Percentiles rank a stretch among this genome's conserved stretches.
Evolutionary conservation across 2,329 filamentous ascomycete genomes (phyloP).

Genomic region (Ustulina deusta): DNA sequence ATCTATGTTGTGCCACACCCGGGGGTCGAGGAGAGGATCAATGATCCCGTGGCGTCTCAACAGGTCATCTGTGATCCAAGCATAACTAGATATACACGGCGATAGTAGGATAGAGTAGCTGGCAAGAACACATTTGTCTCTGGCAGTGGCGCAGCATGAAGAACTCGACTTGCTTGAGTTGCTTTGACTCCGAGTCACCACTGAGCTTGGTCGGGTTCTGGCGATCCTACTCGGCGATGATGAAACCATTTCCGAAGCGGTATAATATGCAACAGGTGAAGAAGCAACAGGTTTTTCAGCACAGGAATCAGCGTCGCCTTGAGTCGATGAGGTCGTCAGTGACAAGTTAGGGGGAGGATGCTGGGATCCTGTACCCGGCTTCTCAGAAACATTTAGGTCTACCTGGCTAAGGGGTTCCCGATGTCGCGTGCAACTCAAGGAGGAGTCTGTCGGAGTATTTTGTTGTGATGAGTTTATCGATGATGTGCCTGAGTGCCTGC

Average conservation of each 20-base stretch:
- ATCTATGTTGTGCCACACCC: conserved; percentile 50
- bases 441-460: not conserved
- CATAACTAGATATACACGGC: conserved; percentile 55
- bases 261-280: conserved; percentile 26
- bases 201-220: not conserved
- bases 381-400: conserved; percentile 28
- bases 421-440: not conserved
- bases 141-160: conserved; percentile 51
- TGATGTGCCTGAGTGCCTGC: not conserved
- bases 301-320: not conserved
- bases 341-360: not conserved
- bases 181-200: conserved; percentile 1
- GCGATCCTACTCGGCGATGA: conserved; percentile 22
- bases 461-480: conserved; percentile 22
- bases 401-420: conserved; percentile 38
- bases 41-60: conserved; percentile 58
- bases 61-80: conserved; percentile 54
- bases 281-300: conserved; percentile 17
- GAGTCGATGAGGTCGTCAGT: not conserved
- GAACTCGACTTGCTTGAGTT: not conserved
- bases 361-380: conserved; percentile 3
- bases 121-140: conserved; percentile 54
- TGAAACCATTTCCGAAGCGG: conserved; percentile 32
- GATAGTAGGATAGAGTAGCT: conserved; percentile 57
- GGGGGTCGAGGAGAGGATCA: conserved; percentile 51